Base-by-base conservation (phyloP, 192 early-diverging fungal species). In the Martensiomyces pterosporus region DNA sequence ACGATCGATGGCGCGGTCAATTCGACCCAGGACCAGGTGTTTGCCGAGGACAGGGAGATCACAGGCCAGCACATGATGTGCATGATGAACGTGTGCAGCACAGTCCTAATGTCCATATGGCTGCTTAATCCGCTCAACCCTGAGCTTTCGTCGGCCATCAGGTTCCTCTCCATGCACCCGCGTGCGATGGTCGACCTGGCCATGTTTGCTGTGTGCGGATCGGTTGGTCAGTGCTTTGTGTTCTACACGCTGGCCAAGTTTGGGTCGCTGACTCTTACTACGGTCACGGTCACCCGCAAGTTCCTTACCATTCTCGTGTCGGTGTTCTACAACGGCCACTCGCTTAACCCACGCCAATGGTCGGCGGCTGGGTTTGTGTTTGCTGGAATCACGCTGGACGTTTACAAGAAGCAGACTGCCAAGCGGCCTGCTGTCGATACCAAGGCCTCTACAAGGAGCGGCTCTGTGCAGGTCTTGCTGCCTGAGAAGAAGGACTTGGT, bases 161-260 rank as follows among this genome's bases (percentile, higher is more conserved):
- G 58, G 4, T 99, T 99, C 55, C 82, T 84, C 52, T 47, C 71
- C 13, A 63, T 70, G 7, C 88, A 94, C 47, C 97, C 97, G 7
- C 79, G 74, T 10, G 87, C 94, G 3, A 64, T 91, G 36, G 41
- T 66, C 14, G 93, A 99, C 57, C 83, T 99, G 24, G 51, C 88
- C 32, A 73, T 97, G 58, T 99, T 93, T 80, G 84, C 86, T 2
- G 49, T 95, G 4, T 91, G 87, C 67, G 97, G 97, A 10, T 90
- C 93, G 6, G 33, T 97, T 10, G 97, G 97, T n/a, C 97, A 99
- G 71, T 89, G 89, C 76, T 97, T 99, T 73, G 93, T 99, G 44
- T 99, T 93, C 71, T 90, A 91, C 74, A 92, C 89, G 26, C 82
- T 99, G 18, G 85, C 90, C 38, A 77, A 78, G 7, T 97, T 91